A percentile compares a stretch with the other conserved stretches of the same genome.
Evolutionary conservation across 495 filamentous ascomycete species (phyloP).

Genomic region (Lophiotrema nucula): DNA sequence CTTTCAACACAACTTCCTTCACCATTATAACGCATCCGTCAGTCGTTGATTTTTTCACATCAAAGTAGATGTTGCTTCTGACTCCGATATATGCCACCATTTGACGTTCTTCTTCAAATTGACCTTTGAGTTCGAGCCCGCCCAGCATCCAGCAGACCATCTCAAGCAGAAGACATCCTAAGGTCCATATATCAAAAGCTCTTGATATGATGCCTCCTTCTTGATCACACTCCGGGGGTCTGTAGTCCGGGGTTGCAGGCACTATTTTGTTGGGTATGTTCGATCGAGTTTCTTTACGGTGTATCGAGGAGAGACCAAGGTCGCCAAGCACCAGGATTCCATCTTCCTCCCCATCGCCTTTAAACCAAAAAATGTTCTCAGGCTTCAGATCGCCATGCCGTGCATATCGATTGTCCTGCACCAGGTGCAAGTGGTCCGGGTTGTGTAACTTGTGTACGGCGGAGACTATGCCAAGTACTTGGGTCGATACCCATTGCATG

Average conservation of each 20-base stretch:
- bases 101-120: neutral
- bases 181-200: constrained; percentile 38
- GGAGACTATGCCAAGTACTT: neutral
- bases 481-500: neutral
- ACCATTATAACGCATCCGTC: neutral
- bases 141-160: constrained; percentile 30
- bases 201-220: constrained; percentile 11
- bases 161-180: constrained; percentile 38
- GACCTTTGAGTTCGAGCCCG: neutral
- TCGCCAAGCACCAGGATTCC: constrained; percentile 4
- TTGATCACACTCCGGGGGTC: constrained; percentile 11
- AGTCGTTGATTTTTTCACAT: neutral
- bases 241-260: neutral
- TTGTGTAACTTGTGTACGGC: constrained; percentile 1
- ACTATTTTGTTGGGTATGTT: neutral
- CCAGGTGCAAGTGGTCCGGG: neutral
- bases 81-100: neutral
- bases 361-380: too few species aligned
- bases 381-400: constrained; percentile 4
- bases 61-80: constrained; percentile 4
- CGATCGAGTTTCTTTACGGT: neutral
- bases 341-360: neutral
- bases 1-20: neutral
- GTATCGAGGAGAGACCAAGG: neutral
- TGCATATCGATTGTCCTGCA: neutral